Evolutionary conservation across 768 basidiomycete genomes (phyloP).

Genomic region (Trametes coccinea): DNA sequence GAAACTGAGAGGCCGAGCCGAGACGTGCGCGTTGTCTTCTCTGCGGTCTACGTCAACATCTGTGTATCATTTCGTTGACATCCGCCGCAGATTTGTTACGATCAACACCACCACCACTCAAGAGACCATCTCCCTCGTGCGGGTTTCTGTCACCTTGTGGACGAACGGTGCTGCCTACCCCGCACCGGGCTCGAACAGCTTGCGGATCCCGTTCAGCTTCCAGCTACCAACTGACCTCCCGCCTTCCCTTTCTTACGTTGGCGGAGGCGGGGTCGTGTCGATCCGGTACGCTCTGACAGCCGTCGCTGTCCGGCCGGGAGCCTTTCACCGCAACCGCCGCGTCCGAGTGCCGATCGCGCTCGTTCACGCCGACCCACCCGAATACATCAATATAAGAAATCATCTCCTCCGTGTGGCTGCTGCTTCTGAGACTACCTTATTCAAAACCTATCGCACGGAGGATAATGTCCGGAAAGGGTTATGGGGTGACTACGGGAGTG

Average conservation of each 20-base stretch:
- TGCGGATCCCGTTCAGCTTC: slow-evolving; percentile 20
- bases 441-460: not conserved
- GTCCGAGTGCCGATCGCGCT: slow-evolving; percentile 4
- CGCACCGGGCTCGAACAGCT: slow-evolving; percentile 6
- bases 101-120: not conserved
- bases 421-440: not conserved
- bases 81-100: not conserved
- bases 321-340: slow-evolving; percentile 13
- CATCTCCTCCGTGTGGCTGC: not conserved
- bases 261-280: not conserved
- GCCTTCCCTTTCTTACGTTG: slow-evolving; percentile 6
- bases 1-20: slow-evolving; percentile 17
- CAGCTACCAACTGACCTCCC: slow-evolving; percentile 11
- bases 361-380: not conserved
- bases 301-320: slow-evolving; percentile 17
- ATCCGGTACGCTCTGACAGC: slow-evolving; percentile 16
- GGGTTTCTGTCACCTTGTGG: slow-evolving; percentile 7
- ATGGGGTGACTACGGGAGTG: slow-evolving; percentile 16
- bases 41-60: too few species aligned
- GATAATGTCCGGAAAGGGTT: slow-evolving; percentile 14
- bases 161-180: slow-evolving; percentile 14
- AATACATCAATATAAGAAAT: not conserved
- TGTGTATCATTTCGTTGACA: too few species aligned
- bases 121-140: not conserved
- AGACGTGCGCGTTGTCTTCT: slow-evolving; percentile 13